These are phyloP conservation scores for Ophiostoma australiae DNA, from an alignment of 2,329 filamentous ascomycete genomes.

Conservation along the genomic window DNA sequence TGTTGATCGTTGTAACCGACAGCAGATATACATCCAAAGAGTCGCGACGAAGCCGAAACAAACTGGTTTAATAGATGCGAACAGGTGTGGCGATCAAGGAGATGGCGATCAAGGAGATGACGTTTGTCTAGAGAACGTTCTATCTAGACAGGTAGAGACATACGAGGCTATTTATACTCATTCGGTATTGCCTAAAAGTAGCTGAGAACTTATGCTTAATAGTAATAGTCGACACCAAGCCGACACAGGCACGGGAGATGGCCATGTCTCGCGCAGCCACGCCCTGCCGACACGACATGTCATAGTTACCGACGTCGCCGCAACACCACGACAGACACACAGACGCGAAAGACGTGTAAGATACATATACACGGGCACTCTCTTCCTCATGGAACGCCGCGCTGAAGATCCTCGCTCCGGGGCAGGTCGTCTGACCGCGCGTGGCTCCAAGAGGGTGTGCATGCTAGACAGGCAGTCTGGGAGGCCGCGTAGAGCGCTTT, in stretches of 20 bases:
- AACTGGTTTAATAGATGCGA: not conserved
- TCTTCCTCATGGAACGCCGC: not conserved
- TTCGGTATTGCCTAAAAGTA: not conserved
- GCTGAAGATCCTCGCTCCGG: not conserved
- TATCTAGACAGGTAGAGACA: not conserved
- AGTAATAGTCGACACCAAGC: not conserved
- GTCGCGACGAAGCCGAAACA: too few relatives aligned
- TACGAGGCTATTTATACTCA: not conserved
- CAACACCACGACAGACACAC: not conserved
- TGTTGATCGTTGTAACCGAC: not conserved
- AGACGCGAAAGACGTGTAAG: not conserved
- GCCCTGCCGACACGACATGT: slow-evolving; percentile 10
- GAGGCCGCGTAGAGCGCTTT: slow-evolving; percentile 2
- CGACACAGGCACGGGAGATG: not conserved
- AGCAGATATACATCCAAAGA: too few relatives aligned
- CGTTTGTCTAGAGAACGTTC: not conserved
- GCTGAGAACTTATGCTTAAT: not conserved
- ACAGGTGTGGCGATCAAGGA: not conserved
- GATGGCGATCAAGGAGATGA: not conserved
- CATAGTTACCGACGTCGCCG: not conserved
- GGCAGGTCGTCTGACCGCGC: slow-evolving; percentile 19
- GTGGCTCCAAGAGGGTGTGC: slow-evolving; percentile 18
- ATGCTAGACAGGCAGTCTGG: slow-evolving; percentile 18
- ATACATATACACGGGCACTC: not conserved
- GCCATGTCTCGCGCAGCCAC: slow-evolving; percentile 4